Conservation (phyloP, 2,329 filamentous ascomycete species). For the Kalmusia sp. region DNA sequence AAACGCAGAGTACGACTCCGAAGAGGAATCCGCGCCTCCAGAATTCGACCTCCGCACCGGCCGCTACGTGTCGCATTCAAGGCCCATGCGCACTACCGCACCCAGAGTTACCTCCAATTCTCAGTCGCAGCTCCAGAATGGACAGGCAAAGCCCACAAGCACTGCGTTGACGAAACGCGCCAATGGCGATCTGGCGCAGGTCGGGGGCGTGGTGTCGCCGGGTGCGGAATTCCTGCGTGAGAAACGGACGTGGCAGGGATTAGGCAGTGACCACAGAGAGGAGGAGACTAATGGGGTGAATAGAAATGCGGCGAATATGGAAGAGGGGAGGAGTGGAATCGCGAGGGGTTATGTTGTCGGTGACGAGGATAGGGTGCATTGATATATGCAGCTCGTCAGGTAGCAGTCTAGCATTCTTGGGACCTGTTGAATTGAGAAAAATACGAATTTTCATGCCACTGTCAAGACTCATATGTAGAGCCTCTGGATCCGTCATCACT, state of each 20-base stretch:
- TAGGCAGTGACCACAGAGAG: slow-evolving; percentile 82
- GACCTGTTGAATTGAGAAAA: too few species aligned
- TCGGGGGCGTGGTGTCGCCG: slow-evolving; percentile 88
- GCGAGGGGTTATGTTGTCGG: slow-evolving; percentile 88
- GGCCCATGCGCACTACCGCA: slow-evolving; percentile 64
- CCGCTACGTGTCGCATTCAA: slow-evolving; percentile 77
- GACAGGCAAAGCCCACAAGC: slow-evolving; percentile 30
- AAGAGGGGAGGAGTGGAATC: slow-evolving; percentile 86
- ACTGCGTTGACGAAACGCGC: slow-evolving; percentile 68
- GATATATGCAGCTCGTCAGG: too few species aligned
- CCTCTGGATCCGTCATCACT: too few species aligned
- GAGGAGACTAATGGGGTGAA: slow-evolving; percentile 60
- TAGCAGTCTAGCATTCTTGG: too few species aligned
- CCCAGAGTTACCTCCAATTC: slow-evolving; percentile 1
- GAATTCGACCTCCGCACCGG: slow-evolving; percentile 94
- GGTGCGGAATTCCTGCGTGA: slow-evolving; percentile 86
- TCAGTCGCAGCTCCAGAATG: slow-evolving; percentile 7
- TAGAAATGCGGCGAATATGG: slow-evolving; percentile 68
- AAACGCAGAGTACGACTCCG: slow-evolving; percentile 68
- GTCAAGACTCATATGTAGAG: too few species aligned
- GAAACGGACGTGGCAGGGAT: slow-evolving; percentile 86
- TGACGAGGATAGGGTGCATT: slow-evolving; percentile 48
- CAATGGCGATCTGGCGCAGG: slow-evolving; percentile 76
- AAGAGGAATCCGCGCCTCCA: slow-evolving; percentile 73
- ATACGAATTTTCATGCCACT: too few species aligned